Conservation (phyloP, 257 asterid genomes). For the Salvia miltiorrhiza region DNA sequence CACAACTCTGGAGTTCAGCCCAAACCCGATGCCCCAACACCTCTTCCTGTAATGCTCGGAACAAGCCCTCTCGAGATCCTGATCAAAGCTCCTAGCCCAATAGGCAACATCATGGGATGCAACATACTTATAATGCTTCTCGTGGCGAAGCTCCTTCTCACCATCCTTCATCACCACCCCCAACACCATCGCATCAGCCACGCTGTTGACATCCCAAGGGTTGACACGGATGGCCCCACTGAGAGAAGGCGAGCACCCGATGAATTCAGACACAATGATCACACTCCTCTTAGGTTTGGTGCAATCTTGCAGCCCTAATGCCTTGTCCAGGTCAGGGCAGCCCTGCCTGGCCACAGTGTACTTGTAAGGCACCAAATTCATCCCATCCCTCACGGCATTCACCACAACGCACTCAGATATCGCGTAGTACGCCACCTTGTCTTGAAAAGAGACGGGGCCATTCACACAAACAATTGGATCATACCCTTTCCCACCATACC, state of each 20-base stretch:
- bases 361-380: constrained; percentile 91
- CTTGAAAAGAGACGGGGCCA: constrained; percentile 58
- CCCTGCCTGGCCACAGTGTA: constrained; percentile 79
- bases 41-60: constrained; percentile 63
- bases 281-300: constrained; percentile 47
- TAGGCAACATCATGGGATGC: constrained; percentile 77
- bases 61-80: constrained; percentile 74
- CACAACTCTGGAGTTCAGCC: constrained; percentile 60
- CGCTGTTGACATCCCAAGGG: constrained; percentile 72
- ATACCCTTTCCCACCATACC: constrained; percentile 46
- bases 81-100: constrained; percentile 81
- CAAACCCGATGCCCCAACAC: constrained; percentile 92
- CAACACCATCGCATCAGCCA: constrained; percentile 59
- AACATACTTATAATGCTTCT: constrained; percentile 77
- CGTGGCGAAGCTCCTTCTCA: constrained; percentile 77
- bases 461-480: constrained; percentile 70
- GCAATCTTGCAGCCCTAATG: constrained; percentile 30
- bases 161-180: constrained; percentile 60
- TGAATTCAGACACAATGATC: constrained; percentile 78
- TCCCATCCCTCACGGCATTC: constrained; percentile 88
- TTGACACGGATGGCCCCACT: constrained; percentile 94
- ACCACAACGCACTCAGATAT: constrained; percentile 85
- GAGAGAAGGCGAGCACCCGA: constrained; percentile 91
- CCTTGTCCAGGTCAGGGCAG: constrained; percentile 40
- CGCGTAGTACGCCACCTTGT: constrained; percentile 60